Percentiles rank a stretch among this genome's conserved stretches.
These are phyloP conservation scores for Fusarium sp. DNA, from an alignment of 2,329 filamentous ascomycete species.

Conservation along the genomic window DNA sequence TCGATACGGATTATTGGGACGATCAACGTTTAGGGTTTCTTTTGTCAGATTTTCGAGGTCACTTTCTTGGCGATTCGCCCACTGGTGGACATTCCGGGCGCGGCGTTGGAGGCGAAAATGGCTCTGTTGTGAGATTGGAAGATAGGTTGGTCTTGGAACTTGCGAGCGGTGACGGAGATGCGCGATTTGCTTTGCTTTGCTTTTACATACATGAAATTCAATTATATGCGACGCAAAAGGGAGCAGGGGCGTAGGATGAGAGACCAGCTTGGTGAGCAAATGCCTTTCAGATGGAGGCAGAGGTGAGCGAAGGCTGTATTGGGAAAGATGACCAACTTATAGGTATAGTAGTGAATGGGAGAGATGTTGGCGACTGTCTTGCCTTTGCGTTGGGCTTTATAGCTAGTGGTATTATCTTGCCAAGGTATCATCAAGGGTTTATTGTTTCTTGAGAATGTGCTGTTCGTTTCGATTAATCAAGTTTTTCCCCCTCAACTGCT, in stretches of 20 bases:
- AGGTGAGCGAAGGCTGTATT: constrained; percentile 8
- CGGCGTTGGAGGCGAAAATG: constrained; percentile 48
- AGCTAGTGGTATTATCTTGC: constrained; percentile 20
- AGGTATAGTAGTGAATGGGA: not conserved
- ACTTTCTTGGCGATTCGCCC: constrained; percentile 45
- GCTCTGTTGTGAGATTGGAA: constrained; percentile 41
- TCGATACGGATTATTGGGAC: constrained; percentile 17
- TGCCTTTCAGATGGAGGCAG: not conserved
- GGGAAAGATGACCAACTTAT: not conserved
- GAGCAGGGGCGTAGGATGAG: not conserved
- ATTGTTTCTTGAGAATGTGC: constrained; percentile 37
- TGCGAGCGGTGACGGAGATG: constrained; percentile 23
- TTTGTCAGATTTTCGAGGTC: constrained; percentile 42
- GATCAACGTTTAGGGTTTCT: constrained; percentile 33
- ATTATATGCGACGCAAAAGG: constrained; percentile 9
- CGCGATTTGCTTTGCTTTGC: constrained; percentile 23
- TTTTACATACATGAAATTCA: constrained; percentile 9
- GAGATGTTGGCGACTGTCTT: constrained; percentile 16
- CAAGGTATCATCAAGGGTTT: constrained; percentile 29
- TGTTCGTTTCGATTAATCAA: constrained; percentile 30
- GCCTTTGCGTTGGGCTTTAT: constrained; percentile 14
- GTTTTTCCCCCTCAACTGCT: constrained; percentile 21
- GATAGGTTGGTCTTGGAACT: constrained; percentile 36
- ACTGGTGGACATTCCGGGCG: constrained; percentile 47
- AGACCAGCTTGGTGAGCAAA: not conserved